phyloP scores from a whole-genome alignment of 176 grass and related monocot genomes.

The Musa beccarii region DNA sequence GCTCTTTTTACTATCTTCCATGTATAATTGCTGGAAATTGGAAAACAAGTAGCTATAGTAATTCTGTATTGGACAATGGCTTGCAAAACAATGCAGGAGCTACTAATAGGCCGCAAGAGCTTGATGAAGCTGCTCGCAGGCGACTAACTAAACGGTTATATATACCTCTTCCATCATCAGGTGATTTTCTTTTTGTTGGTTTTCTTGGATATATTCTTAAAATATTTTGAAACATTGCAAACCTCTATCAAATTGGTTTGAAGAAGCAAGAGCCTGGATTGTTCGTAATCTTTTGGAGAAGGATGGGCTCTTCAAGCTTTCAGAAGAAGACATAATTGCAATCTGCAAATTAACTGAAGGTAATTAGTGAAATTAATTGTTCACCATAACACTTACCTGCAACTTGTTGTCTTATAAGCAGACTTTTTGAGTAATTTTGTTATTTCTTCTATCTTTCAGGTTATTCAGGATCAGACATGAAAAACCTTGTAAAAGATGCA shows the following conservation, averaged over 20 bases:
- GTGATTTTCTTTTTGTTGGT: constrained; percentile 33
- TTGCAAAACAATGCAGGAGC: constrained; percentile 47
- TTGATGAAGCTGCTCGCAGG: constrained; percentile 95
- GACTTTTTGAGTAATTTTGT: background rate
- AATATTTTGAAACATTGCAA: background rate
- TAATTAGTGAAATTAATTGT: constrained; percentile 16
- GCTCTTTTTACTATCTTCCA: background rate
- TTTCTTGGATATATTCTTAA: background rate
- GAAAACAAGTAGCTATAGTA: background rate
- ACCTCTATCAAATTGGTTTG: constrained; percentile 10
- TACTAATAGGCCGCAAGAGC: constrained; percentile 95
- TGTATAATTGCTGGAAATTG: background rate
- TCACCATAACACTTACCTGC: constrained; percentile 14
- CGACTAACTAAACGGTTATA: constrained; percentile 86
- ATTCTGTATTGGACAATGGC: background rate
- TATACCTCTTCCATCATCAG: constrained; percentile 91
- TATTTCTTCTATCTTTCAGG: constrained; percentile 35
- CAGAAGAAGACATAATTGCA: constrained; percentile 53
- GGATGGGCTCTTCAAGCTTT: constrained; percentile 86
- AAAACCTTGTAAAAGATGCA: constrained; percentile 97
- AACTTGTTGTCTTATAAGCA: constrained; percentile 6
- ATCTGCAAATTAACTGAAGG: constrained; percentile 94
- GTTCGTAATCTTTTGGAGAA: constrained; percentile 77
- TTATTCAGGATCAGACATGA: constrained; percentile 99
- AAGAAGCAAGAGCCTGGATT: constrained; percentile 88